phyloP scores from a whole-genome alignment of 352 stramenopile genomes.

The Globisporangium okanoganense region DNA sequence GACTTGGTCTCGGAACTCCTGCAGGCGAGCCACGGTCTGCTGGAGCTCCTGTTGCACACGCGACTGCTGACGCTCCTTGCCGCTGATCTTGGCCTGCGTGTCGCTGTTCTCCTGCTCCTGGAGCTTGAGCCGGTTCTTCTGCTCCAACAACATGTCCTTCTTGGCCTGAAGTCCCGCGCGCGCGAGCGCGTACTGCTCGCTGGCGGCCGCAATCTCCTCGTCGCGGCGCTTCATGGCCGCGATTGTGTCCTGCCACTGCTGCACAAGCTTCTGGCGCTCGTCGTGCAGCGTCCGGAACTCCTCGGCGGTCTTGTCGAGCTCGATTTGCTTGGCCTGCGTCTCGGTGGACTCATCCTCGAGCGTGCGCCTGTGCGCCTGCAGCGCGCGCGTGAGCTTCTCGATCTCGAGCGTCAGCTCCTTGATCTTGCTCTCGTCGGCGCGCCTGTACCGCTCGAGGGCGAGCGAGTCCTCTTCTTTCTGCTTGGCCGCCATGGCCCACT shows the following conservation, averaged over 20 bases:
- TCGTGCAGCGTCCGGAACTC: conserved; percentile 92
- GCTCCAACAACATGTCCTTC: conserved; percentile 68
- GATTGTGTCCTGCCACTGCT: conserved; percentile 94
- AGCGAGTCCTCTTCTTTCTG: conserved; percentile 96
- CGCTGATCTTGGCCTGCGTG: conserved; percentile 62
- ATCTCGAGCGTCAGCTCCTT: conserved; percentile 93
- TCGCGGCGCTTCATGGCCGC: conserved; percentile 92
- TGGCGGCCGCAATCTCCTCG: conserved; percentile 90
- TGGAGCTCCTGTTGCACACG: conserved; percentile 72
- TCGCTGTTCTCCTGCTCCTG: conserved; percentile 88
- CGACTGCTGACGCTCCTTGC: conserved; percentile 63
- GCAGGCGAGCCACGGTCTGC: conserved; percentile 44
- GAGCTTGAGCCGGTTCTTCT: conserved; percentile 75
- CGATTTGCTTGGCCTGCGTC: conserved; percentile 94
- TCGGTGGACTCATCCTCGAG: conserved; percentile 88
- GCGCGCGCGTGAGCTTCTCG: conserved; percentile 89
- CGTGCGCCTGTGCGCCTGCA: conserved; percentile 73
- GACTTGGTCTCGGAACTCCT: conserved; percentile 90
- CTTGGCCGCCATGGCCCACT: conserved; percentile 93
- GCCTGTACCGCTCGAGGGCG: conserved; percentile 91
- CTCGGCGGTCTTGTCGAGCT: conserved; percentile 93
- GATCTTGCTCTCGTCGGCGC: conserved; percentile 93
- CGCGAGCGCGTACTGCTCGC: conserved; percentile 82
- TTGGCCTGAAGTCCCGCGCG: conserved; percentile 49
- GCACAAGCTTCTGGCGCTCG: conserved; percentile 92